These are phyloP conservation scores for Acrocalymma vagum DNA, from an alignment of 2,329 filamentous ascomycete species.

Conservation along the genomic window DNA sequence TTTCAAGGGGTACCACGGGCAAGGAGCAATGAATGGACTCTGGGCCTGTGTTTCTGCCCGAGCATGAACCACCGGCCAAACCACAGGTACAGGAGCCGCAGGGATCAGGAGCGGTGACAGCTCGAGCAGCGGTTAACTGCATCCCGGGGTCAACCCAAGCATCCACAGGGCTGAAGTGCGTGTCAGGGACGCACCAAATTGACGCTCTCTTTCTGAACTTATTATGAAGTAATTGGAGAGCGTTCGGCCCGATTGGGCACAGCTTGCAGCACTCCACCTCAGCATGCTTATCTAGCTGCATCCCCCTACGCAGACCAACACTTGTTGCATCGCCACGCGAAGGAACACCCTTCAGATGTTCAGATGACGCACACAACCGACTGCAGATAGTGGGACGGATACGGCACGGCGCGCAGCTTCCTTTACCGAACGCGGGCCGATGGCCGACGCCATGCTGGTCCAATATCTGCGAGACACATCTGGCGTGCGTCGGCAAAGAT, in stretches of 20 bases:
- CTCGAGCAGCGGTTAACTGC: conserved; percentile 37
- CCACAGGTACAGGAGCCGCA: conserved; percentile 32
- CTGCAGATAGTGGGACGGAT: conserved; percentile 34
- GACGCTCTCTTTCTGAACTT: conserved; percentile 19
- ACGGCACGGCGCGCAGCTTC: conserved; percentile 38
- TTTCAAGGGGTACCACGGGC: conserved; percentile 17
- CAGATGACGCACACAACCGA: conserved; percentile 29
- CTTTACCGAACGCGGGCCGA: conserved; percentile 33
- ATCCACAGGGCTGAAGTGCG: conserved; percentile 38
- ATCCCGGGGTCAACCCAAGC: conserved; percentile 29
- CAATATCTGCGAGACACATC: conserved; percentile 38
- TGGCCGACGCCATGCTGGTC: conserved; percentile 25
- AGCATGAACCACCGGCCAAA: conserved; percentile 36
- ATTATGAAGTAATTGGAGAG: conserved; percentile 18
- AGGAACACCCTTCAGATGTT: conserved; percentile 21
- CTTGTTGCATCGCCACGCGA: conserved; percentile 24
- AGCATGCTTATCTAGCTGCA: conserved; percentile 21
- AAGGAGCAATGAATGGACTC: conserved; percentile 14
- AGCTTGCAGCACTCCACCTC: conserved; percentile 9
- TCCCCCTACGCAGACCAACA: conserved; percentile 21
- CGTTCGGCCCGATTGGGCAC: conserved; percentile 7
- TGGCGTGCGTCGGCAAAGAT: conserved; percentile 33
- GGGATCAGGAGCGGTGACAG: conserved; percentile 30
- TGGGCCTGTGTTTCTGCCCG: too few species aligned
- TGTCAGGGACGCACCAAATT: conserved; percentile 30